phyloP scores from a whole-genome alignment of 139 green algal species.

The Auxenochlorella protothecoides region DNA sequence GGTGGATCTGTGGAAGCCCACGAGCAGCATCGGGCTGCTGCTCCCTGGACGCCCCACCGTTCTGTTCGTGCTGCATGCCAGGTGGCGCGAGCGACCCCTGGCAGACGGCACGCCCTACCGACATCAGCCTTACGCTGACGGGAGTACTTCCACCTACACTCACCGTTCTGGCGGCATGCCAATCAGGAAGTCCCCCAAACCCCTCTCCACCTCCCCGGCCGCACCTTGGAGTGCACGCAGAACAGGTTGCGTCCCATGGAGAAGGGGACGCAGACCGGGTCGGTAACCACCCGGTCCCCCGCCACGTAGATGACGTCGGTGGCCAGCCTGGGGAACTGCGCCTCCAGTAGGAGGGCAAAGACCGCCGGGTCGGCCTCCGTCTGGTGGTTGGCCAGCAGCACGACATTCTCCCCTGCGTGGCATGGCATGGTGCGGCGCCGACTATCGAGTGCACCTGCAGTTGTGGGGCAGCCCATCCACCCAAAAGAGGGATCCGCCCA shows the following conservation, averaged over 20 bases:
- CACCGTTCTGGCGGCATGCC: no score
- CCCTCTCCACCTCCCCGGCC: not conserved
- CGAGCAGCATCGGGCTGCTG: no score
- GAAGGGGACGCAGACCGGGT: conserved; percentile 96
- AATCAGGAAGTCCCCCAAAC: no score
- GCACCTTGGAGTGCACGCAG: conserved; percentile 90
- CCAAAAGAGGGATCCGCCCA: not conserved
- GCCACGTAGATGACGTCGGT: conserved; percentile 75
- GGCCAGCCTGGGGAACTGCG: conserved; percentile 70
- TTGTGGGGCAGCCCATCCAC: not conserved
- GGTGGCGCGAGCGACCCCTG: not conserved
- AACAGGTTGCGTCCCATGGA: conserved; percentile 99
- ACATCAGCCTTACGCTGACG: no score
- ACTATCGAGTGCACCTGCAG: not conserved
- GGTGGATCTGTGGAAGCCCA: not conserved
- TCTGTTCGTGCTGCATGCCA: no score
- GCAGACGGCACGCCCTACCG: no score
- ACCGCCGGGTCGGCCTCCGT: conserved; percentile 94
- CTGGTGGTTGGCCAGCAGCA: conserved; percentile 98
- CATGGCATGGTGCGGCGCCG: not conserved
- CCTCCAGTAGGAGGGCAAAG: conserved; percentile 86
- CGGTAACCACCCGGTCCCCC: conserved; percentile 88
- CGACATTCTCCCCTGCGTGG: conserved; percentile 74
- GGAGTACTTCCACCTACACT: no score
- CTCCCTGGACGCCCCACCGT: no score